These are phyloP conservation scores for Coemansia sp. DNA, from an alignment of 192 early-diverging fungal genomes.

Conservation along the genomic window DNA sequence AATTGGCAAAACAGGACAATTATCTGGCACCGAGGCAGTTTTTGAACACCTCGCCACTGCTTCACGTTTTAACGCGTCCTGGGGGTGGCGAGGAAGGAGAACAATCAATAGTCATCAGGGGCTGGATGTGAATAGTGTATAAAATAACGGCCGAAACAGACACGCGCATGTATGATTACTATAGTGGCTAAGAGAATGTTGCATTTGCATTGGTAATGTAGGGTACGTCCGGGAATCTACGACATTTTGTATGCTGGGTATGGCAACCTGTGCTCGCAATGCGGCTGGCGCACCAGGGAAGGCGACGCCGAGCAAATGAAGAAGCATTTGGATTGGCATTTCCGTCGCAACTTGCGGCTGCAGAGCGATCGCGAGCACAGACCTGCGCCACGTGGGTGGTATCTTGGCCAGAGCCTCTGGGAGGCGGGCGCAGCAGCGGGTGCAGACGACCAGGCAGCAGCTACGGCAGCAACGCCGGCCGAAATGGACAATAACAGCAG, in stretches of 20 bases:
- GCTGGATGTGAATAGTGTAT: neutral
- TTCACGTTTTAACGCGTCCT: neutral
- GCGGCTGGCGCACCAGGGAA: constrained; percentile 78
- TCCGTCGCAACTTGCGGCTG: constrained; percentile 83
- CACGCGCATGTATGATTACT: neutral
- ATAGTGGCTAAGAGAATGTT: constrained; percentile 8
- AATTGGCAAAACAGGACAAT: neutral
- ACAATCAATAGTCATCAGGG: neutral
- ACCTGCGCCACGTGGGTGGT: constrained; percentile 87
- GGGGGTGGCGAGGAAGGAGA: neutral
- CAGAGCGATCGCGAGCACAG: constrained; percentile 80
- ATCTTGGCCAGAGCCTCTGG: constrained; percentile 60
- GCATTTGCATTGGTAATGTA: constrained; percentile 20
- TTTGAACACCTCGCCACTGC: neutral
- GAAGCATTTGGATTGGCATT: constrained; percentile 94
- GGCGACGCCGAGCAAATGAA: constrained; percentile 72
- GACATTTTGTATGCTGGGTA: constrained; percentile 70
- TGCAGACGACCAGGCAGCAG: neutral
- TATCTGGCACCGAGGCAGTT: neutral
- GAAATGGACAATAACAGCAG: constrained; percentile 16
- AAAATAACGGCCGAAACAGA: constrained; percentile 3
- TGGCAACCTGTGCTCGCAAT: constrained; percentile 87
- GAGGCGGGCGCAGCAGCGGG: constrained; percentile 34
- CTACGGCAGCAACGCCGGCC: constrained; percentile 24
- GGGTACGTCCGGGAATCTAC: constrained; percentile 59